phyloP scores from a whole-genome alignment of 1,284 basidiomycete genomes.

The Ganoderma sinense region DNA sequence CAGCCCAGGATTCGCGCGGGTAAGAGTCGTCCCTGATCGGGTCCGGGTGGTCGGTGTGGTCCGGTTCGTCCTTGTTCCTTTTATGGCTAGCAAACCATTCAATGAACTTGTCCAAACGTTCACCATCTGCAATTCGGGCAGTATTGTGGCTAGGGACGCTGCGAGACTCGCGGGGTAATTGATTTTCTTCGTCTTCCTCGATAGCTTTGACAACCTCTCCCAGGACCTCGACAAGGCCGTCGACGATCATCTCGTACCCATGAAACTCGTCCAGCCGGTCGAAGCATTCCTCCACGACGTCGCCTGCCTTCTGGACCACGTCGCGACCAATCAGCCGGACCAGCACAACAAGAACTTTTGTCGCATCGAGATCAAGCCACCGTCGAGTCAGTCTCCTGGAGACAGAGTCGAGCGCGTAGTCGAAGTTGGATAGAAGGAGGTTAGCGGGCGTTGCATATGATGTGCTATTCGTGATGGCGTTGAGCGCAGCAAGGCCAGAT shows the following conservation, averaged over 20 bases:
- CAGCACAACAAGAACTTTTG: conserved; percentile 83
- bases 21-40: conserved; percentile 25
- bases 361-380: conserved; percentile 82
- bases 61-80: conserved; percentile 21
- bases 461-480: conserved; percentile 70
- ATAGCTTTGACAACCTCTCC: conserved; percentile 79
- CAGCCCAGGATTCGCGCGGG: conserved; percentile 63
- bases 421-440: conserved; percentile 90
- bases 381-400: conserved; percentile 80
- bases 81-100: conserved; percentile 70
- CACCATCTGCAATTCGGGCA: conserved; percentile 28
- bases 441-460: conserved; percentile 88
- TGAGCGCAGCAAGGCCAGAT: conserved; percentile 75
- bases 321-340: conserved; percentile 86
- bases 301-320: conserved; percentile 86
- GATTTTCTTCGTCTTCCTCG: conserved; percentile 56
- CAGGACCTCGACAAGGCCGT: conserved; percentile 89
- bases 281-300: conserved; percentile 95
- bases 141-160: conserved; percentile 5
- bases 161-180: conserved; percentile 18
- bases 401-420: conserved; percentile 91
- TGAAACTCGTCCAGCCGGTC: conserved; percentile 94
- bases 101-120: conserved; percentile 57
- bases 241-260: conserved; percentile 86
- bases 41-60: conserved; percentile 17